Conservation (phyloP, 2,329 filamentous ascomycete species). For the Aphanocladium album region DNA sequence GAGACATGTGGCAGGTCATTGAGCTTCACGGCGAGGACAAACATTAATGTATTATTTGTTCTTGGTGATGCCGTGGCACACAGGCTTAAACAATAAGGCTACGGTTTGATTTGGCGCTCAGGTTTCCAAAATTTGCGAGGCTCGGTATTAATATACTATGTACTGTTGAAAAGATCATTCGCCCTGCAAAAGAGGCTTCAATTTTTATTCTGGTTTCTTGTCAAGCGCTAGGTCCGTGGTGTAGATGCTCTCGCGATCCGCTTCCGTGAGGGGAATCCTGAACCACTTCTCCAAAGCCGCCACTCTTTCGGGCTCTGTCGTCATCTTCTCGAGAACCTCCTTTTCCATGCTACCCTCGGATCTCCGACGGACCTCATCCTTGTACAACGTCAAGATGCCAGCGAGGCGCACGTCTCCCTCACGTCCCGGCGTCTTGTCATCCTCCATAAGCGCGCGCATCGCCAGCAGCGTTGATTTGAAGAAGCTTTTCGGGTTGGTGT, state of each 20-base stretch:
- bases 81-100: background rate
- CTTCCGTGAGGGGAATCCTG: conserved; percentile 38
- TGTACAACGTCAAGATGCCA: conserved; percentile 40
- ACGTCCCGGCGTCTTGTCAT: conserved; percentile 9
- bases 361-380: conserved; percentile 40
- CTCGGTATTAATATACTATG: background rate
- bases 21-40: conserved; percentile 19
- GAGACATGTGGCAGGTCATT: conserved; percentile 29
- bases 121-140: background rate
- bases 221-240: conserved; percentile 27
- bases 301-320: conserved; percentile 45
- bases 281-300: conserved; percentile 46
- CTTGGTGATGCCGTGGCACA: background rate
- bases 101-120: background rate
- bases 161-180: background rate
- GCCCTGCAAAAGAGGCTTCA: background rate
- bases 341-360: conserved; percentile 27
- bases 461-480: conserved; percentile 35
- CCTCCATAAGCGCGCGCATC: conserved; percentile 25
- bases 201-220: background rate
- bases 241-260: conserved; percentile 44
- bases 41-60: no score
- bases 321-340: conserved; percentile 37
- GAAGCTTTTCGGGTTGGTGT: conserved; percentile 30
- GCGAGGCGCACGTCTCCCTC: conserved; percentile 13